Percentiles rank a stretch among this genome's conserved stretches.
Evolutionary conservation across 805 yeast species (phyloP).

Genomic region (Wickerhamia fluorescens): DNA sequence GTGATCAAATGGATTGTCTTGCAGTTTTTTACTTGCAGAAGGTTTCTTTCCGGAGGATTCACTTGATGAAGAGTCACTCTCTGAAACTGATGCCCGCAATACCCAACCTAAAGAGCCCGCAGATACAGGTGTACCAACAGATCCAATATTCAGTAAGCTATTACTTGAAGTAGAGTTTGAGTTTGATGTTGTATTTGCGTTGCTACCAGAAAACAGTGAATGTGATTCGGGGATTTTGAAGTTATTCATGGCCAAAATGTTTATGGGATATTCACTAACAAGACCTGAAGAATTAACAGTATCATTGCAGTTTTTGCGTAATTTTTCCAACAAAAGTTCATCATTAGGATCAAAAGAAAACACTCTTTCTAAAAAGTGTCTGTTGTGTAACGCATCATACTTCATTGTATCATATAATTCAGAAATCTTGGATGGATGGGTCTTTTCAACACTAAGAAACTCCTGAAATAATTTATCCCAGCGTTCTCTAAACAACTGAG

Average conservation of each 20-base stretch:
- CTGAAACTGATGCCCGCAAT: constrained; percentile 31
- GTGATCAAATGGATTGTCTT: constrained; percentile 57
- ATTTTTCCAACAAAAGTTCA: constrained; percentile 23
- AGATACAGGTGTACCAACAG: constrained; percentile 19
- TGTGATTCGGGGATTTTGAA: constrained; percentile 50
- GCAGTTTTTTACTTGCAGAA: constrained; percentile 11
- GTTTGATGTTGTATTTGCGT: constrained; percentile 11
- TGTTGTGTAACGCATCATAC: constrained; percentile 92
- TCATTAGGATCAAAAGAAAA: constrained; percentile 57
- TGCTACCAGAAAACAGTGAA: constrained; percentile 3
- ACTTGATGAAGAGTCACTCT: constrained; percentile 5
- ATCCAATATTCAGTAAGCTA: constrained; percentile 11
- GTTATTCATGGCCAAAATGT: constrained; percentile 68
- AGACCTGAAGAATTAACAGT: constrained; percentile 44
- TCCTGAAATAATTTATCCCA: constrained; percentile 97
- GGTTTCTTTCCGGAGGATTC: constrained; percentile 14
- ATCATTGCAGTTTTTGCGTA: constrained; percentile 36
- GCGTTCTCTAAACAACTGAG: constrained; percentile 81
- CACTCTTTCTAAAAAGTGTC: constrained; percentile 78
- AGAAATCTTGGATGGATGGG: constrained; percentile 94
- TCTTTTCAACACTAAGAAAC: constrained; percentile 87
- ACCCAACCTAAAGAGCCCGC: constrained; percentile 77
- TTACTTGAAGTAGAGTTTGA: constrained; percentile 15
- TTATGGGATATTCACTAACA: constrained; percentile 68
- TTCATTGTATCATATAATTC: constrained; percentile 98